Evolutionary conservation across 177 flowering plant species (phyloP).

Genomic region (Vitis hybrid): DNA sequence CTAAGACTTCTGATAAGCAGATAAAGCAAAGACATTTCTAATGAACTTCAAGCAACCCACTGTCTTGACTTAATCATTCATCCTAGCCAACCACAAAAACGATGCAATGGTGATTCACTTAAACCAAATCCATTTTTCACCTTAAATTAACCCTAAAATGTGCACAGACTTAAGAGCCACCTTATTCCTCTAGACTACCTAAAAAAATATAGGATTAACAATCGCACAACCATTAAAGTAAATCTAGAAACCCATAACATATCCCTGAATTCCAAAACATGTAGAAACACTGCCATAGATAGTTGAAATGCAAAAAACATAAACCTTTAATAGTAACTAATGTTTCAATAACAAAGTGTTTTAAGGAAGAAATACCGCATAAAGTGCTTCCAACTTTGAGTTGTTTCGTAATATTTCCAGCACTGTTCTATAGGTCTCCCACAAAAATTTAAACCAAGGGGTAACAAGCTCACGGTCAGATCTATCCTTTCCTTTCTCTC

Average conservation of each 20-base stretch:
- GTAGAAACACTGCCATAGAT: too few species aligned
- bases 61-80: not conserved
- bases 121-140: not conserved
- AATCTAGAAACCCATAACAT: too few species aligned
- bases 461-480: constrained; percentile 98
- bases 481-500: constrained; percentile 95
- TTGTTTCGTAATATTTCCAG: constrained; percentile 91
- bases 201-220: not conserved
- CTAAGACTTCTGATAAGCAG: not conserved
- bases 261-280: too few species aligned
- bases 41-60: not conserved
- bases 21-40: not conserved
- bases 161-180: not conserved
- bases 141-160: not conserved
- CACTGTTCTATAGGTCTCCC: constrained; percentile 98
- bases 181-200: not conserved
- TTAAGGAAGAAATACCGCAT: constrained; percentile 59
- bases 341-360: not conserved
- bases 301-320: too few species aligned
- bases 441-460: constrained; percentile 96
- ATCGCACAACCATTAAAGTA: too few species aligned
- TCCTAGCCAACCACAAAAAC: not conserved
- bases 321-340: not conserved
- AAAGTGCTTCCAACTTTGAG: constrained; percentile 87
- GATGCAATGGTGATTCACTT: not conserved